Conservation (phyloP, 2,329 filamentous ascomycete species). For the Paecilomyces formosus region DNA sequence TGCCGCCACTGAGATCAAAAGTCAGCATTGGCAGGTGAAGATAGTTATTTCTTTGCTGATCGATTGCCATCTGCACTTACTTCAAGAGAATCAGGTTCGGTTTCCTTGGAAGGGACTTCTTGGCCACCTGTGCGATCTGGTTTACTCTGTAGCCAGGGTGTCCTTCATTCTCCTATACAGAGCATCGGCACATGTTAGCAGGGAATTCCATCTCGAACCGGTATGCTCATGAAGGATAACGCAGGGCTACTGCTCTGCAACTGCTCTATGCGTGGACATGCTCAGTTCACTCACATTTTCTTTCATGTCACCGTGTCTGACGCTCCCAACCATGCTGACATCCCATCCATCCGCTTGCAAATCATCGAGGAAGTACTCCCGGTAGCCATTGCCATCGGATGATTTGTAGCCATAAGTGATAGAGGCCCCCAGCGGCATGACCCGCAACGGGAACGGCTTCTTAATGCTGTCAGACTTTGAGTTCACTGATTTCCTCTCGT, state of each 20-base stretch:
- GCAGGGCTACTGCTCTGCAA: neutral
- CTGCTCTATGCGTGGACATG: neutral
- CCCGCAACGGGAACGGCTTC: neutral
- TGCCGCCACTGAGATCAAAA: conserved; percentile 19
- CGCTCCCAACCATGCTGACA: conserved; percentile 10
- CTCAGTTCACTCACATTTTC: conserved; percentile 12
- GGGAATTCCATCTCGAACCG: neutral
- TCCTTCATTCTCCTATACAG: conserved; percentile 16
- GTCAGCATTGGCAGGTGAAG: neutral
- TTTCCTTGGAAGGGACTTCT: conserved; percentile 6
- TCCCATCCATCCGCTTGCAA: conserved; percentile 6
- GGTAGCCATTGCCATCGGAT: conserved; percentile 7
- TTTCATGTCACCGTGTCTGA: conserved; percentile 7
- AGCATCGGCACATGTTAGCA: neutral
- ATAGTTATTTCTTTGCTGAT: neutral
- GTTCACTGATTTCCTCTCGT: neutral
- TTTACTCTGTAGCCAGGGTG: conserved; percentile 16
- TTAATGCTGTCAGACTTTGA: neutral
- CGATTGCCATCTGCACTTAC: conserved; percentile 6
- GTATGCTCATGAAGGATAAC: neutral
- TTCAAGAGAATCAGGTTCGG: conserved; percentile 22
- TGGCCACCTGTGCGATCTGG: conserved; percentile 8
- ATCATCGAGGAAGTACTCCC: conserved; percentile 6
- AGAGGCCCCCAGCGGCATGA: conserved; percentile 6
- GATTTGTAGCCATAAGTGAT: conserved; percentile 9